Conservation (phyloP, 2,329 filamentous ascomycete species). For the Colletotrichum godetiae region DNA sequence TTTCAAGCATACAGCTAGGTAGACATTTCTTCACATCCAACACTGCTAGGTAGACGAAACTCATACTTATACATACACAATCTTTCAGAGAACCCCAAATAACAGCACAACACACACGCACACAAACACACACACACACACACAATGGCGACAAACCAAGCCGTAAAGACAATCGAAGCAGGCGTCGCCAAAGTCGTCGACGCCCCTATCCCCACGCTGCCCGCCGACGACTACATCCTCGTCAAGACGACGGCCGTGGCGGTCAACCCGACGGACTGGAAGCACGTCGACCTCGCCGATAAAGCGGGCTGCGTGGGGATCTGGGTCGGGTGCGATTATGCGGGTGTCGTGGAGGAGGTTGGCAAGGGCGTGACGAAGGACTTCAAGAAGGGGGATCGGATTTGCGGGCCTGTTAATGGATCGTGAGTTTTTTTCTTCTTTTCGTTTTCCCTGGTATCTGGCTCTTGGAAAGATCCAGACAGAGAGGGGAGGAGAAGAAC, state of each 20-base stretch:
- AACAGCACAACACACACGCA: not conserved
- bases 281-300: constrained; percentile 43
- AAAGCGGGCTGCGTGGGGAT: constrained; percentile 35
- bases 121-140: not conserved
- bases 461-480: too few relatives aligned
- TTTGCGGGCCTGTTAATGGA: constrained; percentile 54
- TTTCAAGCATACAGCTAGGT: not conserved
- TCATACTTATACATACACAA: not conserved
- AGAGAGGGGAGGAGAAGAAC: too few relatives aligned
- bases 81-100: too few relatives aligned
- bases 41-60: not conserved
- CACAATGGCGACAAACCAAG: constrained; percentile 34
- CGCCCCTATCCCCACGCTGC: constrained; percentile 36
- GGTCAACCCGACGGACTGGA: constrained; percentile 52
- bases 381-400: constrained; percentile 60
- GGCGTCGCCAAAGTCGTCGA: constrained; percentile 45
- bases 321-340: constrained; percentile 57
- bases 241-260: constrained; percentile 49
- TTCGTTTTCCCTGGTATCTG: too few relatives aligned
- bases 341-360: constrained; percentile 58
- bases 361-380: constrained; percentile 54
- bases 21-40: not conserved
- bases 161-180: constrained; percentile 33
- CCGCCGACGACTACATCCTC: constrained; percentile 44
- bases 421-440: too few relatives aligned